Evolutionary conservation across 495 filamentous ascomycete species (phyloP).

Genomic region (Penicillium daleae): DNA sequence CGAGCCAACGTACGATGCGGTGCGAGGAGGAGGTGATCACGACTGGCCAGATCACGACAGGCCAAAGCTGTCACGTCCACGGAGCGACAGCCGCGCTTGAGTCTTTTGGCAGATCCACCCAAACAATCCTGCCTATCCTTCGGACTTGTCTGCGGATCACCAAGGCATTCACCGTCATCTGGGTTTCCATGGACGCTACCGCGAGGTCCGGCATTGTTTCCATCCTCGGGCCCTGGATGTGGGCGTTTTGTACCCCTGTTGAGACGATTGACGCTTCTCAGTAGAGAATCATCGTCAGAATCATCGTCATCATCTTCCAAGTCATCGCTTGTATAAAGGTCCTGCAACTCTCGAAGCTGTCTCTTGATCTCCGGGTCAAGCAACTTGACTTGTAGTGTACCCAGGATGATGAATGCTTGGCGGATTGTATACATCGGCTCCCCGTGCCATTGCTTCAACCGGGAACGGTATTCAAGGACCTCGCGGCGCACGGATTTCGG

Average conservation of each 20-base stretch:
- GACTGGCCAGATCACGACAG: too few relatives aligned
- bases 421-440: slow-evolving; percentile 1
- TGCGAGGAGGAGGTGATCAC: background rate
- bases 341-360: background rate
- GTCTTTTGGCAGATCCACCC: background rate
- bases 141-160: background rate
- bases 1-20: background rate
- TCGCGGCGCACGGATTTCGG: background rate
- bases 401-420: background rate
- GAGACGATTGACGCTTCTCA: background rate
- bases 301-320: background rate
- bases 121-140: background rate
- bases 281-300: background rate
- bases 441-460: background rate
- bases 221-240: background rate
- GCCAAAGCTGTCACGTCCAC: background rate
- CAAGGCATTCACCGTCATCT: background rate
- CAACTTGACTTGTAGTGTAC: background rate
- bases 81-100: slow-evolving; percentile 1
- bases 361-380: background rate
- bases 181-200: background rate
- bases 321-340: background rate
- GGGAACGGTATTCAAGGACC: background rate
- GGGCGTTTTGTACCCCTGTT: background rate
- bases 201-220: background rate